Conservation (phyloP, 129 eudicot genomes). For the Pittosporum tobira region DNA sequence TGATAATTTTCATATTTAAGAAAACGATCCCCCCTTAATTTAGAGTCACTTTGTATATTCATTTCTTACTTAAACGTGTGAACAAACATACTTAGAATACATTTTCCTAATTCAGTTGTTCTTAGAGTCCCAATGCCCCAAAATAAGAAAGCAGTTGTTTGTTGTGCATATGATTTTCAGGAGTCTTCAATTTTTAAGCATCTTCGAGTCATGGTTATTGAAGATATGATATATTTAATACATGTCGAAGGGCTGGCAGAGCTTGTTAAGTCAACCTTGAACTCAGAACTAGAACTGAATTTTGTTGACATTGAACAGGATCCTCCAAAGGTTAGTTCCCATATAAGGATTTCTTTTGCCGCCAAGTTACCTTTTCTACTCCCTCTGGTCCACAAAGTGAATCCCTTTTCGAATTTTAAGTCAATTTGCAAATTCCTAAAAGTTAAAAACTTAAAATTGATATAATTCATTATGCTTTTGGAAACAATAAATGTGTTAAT, state of each 20-base stretch:
- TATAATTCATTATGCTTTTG: no score
- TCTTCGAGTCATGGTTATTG: conserved; percentile 71
- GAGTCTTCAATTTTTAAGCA: conserved; percentile 51
- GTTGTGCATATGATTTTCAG: conserved; percentile 32
- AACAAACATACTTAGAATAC: neutral
- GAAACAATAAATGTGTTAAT: no score
- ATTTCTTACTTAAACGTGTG: no score
- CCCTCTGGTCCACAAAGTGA: no score
- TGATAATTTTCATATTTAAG: no score
- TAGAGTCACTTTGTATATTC: no score
- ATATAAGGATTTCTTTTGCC: neutral
- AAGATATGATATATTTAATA: conserved; percentile 78
- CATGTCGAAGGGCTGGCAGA: conserved; percentile 44
- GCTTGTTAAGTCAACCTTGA: conserved; percentile 36
- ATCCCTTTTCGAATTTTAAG: no score
- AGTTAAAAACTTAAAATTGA: no score
- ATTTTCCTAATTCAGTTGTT: neutral
- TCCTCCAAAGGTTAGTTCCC: conserved; percentile 63
- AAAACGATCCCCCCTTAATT: no score
- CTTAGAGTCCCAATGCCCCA: neutral
- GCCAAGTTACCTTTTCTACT: neutral
- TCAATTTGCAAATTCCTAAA: no score
- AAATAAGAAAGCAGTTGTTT: neutral
- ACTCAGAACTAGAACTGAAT: conserved; percentile 30
- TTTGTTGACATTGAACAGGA: conserved; percentile 81